These are phyloP conservation scores for Metschnikowia arizonensis DNA, from an alignment of 805 yeast species.

Conservation along the genomic window DNA sequence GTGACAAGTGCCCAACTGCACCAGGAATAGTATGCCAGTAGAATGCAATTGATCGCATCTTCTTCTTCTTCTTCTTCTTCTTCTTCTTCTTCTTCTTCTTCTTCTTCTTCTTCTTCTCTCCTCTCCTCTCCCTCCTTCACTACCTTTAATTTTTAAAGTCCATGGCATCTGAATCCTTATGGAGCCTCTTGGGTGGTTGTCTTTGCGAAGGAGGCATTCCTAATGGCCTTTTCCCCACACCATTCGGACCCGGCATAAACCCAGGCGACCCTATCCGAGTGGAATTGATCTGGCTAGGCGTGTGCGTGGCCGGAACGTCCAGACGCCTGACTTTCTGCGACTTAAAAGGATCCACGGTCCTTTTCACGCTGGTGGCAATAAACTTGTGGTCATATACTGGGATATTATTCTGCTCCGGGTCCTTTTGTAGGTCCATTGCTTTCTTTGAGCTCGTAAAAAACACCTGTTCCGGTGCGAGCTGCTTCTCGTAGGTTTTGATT, in stretches of 20 bases:
- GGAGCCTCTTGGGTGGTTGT: conserved; percentile 24
- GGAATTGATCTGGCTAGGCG: conserved; percentile 13
- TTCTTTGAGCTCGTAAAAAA: conserved; percentile 20
- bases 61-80: no score
- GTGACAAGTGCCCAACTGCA: no score
- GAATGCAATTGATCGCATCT: no score
- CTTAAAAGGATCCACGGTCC: conserved; percentile 61
- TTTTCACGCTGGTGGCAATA: conserved; percentile 45
- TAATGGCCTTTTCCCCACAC: conserved; percentile 24
- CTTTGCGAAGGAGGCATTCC: conserved; percentile 35
- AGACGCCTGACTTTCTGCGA: conserved; percentile 58
- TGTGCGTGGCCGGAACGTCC: conserved; percentile 21
- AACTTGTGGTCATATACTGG: conserved; percentile 50
- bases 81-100: no score
- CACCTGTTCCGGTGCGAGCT: conserved; percentile 15
- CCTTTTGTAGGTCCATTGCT: conserved; percentile 19
- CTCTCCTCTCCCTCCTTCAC: neutral
- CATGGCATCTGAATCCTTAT: conserved; percentile 15
- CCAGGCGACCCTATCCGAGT: conserved; percentile 6
- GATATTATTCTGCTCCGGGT: conserved; percentile 36
- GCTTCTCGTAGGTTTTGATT: neutral
- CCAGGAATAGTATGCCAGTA: no score
- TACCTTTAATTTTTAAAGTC: neutral
- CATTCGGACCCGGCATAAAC: neutral
- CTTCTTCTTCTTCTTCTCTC: no score